Percentiles rank a stretch among this genome's conserved stretches.
phyloP scores from a whole-genome alignment of 495 filamentous ascomycete genomes.

The Penicillium atrosanguineum region DNA sequence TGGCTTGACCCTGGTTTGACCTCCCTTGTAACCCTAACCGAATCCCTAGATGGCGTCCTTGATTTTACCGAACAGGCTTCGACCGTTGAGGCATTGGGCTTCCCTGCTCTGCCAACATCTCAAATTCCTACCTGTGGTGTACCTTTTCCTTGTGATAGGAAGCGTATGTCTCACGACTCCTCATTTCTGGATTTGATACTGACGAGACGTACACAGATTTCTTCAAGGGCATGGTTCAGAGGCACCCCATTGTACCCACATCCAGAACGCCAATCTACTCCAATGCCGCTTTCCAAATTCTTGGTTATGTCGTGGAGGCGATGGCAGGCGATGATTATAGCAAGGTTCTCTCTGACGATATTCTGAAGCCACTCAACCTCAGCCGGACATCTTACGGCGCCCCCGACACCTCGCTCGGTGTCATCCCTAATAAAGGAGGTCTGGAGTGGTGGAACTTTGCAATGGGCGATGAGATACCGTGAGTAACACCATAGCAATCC shows the following conservation, averaged over 20 bases:
- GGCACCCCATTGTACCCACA: constrained; percentile 46
- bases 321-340: constrained; percentile 9
- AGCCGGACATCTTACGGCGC: constrained; percentile 29
- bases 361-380: constrained; percentile 42
- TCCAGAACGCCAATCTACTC: constrained; percentile 56
- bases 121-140: constrained; percentile 23
- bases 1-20: constrained; percentile 36
- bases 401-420: constrained; percentile 24
- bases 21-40: constrained; percentile 33
- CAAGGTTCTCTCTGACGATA: constrained; percentile 12
- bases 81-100: constrained; percentile 24
- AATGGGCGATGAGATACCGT: constrained; percentile 47
- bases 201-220: constrained; percentile 36
- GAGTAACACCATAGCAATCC: constrained; percentile 13
- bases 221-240: constrained; percentile 45
- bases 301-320: constrained; percentile 53
- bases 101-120: constrained; percentile 28
- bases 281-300: constrained; percentile 56
- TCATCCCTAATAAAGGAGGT: constrained; percentile 38
- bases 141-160: constrained; percentile 19
- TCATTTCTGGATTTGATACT: constrained; percentile 1
- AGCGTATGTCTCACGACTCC: constrained; percentile 8
- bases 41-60: constrained; percentile 18
- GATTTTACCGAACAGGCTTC: constrained; percentile 38
- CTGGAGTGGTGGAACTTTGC: constrained; percentile 33